Percentiles rank a stretch among this genome's conserved stretches.
Evolutionary conservation across 768 basidiomycete species (phyloP).

Genomic region (Saitozyma sp.): DNA sequence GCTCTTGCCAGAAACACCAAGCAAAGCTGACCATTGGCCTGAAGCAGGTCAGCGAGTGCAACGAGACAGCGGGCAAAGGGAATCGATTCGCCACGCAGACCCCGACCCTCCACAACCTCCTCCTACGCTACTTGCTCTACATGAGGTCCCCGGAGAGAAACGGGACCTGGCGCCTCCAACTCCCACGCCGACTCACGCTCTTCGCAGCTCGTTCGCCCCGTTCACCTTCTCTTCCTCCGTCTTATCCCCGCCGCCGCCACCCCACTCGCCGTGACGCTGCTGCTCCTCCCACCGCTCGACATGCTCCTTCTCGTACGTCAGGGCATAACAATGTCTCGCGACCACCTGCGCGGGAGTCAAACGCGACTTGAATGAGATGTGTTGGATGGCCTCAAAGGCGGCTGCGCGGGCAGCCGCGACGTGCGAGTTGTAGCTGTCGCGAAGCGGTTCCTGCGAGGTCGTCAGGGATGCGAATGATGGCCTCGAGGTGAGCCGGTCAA

Average conservation of each 20-base stretch:
- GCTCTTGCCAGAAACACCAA: slow-evolving; percentile 46
- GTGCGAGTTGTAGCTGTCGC: slow-evolving; percentile 38
- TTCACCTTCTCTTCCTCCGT: slow-evolving; percentile 21
- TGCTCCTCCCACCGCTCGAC: slow-evolving; percentile 31
- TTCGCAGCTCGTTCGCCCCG: slow-evolving; percentile 15
- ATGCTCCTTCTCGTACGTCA: slow-evolving; percentile 43
- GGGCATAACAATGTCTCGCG: slow-evolving; percentile 48
- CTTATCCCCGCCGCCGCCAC: slow-evolving; percentile 7
- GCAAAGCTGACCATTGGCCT: slow-evolving; percentile 46
- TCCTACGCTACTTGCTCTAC: no score
- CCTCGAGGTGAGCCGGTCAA: no score
- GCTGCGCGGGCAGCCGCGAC: slow-evolving; percentile 25
- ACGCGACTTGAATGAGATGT: slow-evolving; percentile 21
- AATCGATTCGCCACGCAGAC: no score
- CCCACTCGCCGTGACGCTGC: slow-evolving; percentile 14
- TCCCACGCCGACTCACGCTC: slow-evolving; percentile 22
- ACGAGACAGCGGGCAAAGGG: not conserved
- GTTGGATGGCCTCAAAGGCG: slow-evolving; percentile 23
- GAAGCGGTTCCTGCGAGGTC: slow-evolving; percentile 33
- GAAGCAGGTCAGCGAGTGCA: slow-evolving; percentile 4
- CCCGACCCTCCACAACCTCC: no score
- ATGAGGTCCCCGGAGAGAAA: not conserved
- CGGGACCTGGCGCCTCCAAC: no score
- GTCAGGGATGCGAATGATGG: no score
- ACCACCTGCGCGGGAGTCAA: slow-evolving; percentile 32